Base-by-base conservation (phyloP, 1,284 basidiomycete genomes). In the Apiotrichum gracile region DNA sequence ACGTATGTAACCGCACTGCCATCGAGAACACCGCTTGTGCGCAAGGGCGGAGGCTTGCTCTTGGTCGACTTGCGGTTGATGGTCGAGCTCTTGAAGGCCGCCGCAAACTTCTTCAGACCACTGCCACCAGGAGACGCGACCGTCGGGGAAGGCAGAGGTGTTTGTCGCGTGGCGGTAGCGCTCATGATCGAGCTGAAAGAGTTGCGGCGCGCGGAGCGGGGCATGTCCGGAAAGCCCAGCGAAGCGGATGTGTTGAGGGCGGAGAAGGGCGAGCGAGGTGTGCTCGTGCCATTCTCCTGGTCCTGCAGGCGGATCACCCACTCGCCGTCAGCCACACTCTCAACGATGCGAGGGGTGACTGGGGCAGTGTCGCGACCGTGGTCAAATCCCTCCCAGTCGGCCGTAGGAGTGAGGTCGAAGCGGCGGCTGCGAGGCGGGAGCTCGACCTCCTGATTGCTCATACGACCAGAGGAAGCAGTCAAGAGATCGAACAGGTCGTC, bases 1-100 rank as follows among this genome's bases (percentile, higher is more conserved):
- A 91, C 80, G 64, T 87, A 91, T 1, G 61, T 51, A 6, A 70
- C 43, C 5, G 43, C 47, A 25, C 40, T 56, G 19, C 43, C 29
- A 24, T 45, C 31, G 44, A 47, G 29, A 24, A 35, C 31, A 24
- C 43, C 43, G 31, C 43, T 45, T 10, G 43, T 45, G 19, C 43
- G 43, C 14, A 45, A 31, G 31, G 46, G 46, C 3, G 35, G 35
- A 4, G 46, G 34, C 35, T 33, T 37, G 24, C 16, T 17, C 24
- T 37, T 37, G 24, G 17, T 47, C n/a, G n/a, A n/a, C 35, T 38
- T 38, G 35, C 46, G 46, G 35, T 27, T 37, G 9, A 47, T 22
- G 6, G 46, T 38, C 14, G 34, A 26, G 12, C 24, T 35, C 24
- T 21, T 35, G n/a, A 47, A 21, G 3, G 35, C 26, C 14, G 34